phyloP scores from a whole-genome alignment of 192 early-diverging fungal species.

The Mortierella claussenii region DNA sequence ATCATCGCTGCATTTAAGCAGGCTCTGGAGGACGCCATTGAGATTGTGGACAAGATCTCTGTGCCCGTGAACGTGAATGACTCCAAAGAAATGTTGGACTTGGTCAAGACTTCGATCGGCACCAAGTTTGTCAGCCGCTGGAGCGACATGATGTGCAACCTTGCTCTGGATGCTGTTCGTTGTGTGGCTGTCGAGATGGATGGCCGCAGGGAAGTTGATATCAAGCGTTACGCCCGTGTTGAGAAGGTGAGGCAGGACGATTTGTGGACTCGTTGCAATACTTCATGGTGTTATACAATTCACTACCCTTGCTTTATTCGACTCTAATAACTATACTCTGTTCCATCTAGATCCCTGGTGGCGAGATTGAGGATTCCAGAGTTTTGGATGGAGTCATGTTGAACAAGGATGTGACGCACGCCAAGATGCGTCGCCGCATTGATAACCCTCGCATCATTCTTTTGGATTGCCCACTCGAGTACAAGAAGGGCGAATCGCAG shows the following conservation, averaged over 20 bases:
- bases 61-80: constrained; percentile 86
- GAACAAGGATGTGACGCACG: constrained; percentile 99
- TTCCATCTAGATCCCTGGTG: constrained; percentile 95
- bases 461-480: constrained; percentile 98
- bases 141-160: constrained; percentile 97
- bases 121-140: constrained; percentile 97
- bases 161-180: constrained; percentile 97
- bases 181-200: constrained; percentile 78
- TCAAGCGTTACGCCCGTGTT: constrained; percentile 97
- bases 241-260: constrained; percentile 79
- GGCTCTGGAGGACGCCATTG: constrained; percentile 92
- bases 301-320: no score
- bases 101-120: constrained; percentile 94
- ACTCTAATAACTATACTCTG: no score
- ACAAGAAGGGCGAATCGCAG: constrained; percentile 99
- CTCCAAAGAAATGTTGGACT: constrained; percentile 87
- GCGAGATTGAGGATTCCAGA: constrained; percentile 94
- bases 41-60: constrained; percentile 87
- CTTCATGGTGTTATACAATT: no score
- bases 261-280: not conserved
- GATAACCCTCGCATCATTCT: constrained; percentile 97
- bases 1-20: constrained; percentile 94
- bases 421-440: constrained; percentile 95
- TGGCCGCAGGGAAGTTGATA: constrained; percentile 92
- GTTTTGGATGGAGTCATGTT: constrained; percentile 98